A percentile compares a stretch with the other conserved stretches of the same genome.
phyloP scores from a whole-genome alignment of 306 rosid species.

The Trifolium subterraneum region DNA sequence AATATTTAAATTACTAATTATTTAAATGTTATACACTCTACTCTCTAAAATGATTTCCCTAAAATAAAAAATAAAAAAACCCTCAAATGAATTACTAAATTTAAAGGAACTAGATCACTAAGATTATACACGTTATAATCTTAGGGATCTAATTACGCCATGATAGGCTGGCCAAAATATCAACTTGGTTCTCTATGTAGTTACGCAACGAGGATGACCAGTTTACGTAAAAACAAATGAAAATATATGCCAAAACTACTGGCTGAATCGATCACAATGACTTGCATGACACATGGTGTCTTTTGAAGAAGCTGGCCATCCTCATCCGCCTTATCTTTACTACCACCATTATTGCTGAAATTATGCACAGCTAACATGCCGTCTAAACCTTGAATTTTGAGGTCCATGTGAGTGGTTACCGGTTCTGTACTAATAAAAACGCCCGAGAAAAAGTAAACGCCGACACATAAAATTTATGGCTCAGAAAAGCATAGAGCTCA shows the following conservation, averaged over 20 bases:
- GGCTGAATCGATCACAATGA: neutral
- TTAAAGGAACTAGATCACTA: no score
- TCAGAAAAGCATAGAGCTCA: conserved; percentile 3
- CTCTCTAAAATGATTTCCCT: neutral
- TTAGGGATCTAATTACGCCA: no score
- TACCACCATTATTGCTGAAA: neutral
- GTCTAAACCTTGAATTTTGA: neutral
- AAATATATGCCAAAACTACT: neutral
- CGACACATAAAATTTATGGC: conserved; percentile 13
- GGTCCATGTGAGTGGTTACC: neutral
- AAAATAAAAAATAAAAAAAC: no score
- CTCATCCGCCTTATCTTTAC: neutral
- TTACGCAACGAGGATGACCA: no score
- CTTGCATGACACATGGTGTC: neutral
- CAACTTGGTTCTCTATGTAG: neutral
- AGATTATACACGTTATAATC: no score
- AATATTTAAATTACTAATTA: no score
- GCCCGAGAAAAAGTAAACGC: neutral
- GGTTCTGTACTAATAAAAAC: neutral
- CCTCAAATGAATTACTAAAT: no score
- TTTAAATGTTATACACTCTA: neutral
- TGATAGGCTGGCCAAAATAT: neutral
- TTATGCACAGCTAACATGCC: conserved; percentile 11
- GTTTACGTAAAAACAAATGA: no score
- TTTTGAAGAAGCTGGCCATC: neutral